A percentile compares a stretch with the other conserved stretches of the same genome.
phyloP scores from a whole-genome alignment of 352 stramenopile species.

The Globisporangium abappressorium region DNA sequence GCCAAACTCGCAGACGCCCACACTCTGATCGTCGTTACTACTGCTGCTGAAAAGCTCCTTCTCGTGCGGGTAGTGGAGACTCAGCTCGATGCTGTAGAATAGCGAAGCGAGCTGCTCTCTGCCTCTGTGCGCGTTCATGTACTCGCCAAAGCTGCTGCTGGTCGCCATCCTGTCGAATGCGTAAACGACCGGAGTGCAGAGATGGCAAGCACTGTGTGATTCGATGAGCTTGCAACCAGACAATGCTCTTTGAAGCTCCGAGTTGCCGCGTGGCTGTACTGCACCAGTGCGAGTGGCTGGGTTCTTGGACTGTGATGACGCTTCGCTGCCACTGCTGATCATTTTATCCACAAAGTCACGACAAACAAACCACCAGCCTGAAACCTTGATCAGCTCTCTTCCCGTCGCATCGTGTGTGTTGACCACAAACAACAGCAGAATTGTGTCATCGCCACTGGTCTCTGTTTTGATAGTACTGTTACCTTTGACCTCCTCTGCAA shows the following conservation, averaged over 20 bases:
- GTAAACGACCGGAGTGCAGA: constrained; percentile 3
- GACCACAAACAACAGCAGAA: background rate
- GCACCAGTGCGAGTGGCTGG: background rate
- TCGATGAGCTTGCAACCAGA: background rate
- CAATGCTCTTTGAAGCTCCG: background rate
- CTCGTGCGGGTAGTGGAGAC: constrained; percentile 10
- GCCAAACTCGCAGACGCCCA: background rate
- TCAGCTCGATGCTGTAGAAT: constrained; percentile 6
- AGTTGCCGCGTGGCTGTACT: background rate
- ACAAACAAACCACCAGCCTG: background rate
- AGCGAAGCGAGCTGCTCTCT: background rate
- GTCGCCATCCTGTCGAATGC: background rate
- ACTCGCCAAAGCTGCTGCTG: background rate
- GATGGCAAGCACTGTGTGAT: constrained; percentile 7
- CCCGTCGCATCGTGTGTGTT: background rate
- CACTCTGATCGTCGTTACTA: background rate
- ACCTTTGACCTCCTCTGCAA: background rate
- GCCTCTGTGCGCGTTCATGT: background rate
- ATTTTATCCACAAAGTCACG: background rate
- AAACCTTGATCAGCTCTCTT: background rate
- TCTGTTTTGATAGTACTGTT: too few species aligned
- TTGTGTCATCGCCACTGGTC: too few species aligned
- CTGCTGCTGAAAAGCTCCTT: background rate
- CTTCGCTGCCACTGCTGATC: background rate
- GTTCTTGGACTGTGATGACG: background rate